Evolutionary conservation across 1,139 yeast genomes (phyloP), one percentile per base, ranked within the genome.

Genomic region (Candida glucosophila): DNA sequence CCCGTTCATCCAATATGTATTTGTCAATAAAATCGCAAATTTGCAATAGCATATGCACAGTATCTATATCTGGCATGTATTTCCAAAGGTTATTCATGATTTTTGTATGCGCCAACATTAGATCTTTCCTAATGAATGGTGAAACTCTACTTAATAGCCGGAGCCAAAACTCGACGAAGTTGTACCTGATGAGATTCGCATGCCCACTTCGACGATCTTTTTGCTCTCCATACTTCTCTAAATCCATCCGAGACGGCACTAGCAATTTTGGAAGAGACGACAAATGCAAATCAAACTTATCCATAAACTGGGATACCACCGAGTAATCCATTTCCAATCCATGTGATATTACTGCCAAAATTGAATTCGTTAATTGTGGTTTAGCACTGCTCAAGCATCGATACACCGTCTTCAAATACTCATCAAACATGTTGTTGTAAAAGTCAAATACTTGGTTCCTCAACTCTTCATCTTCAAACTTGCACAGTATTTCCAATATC

Each of bases 11-110:
- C 20, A 85, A 45, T 2, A 88, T 64, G 17, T 58, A 56, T 1
- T 55, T 42, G 10, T 62, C 69, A 29, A 85, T 52, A 17, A 74
- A 63, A 0, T 52, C 45, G 3, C 85, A 32, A 0, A 77, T 57
- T 15, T 44, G 37, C 1, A 37, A 34, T 15, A 76, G 51, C 1
- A 66, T 35, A 5, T 59, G 64, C 4, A 52, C 44, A 5, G 76
- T 61, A 40, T 78, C 86, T 22, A 69, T 58, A n/a, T 67, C 65
- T 23, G 19, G 14, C 36, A 82, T 46, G 35, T 65, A 67, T 46
- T 80, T 80, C 60, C 85, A 71, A 67, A 86, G 70, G 27, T 64
- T 65, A 23, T 71, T 66, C 49, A 73, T 63, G 25, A 82, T 61
- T 38, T 75, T 74, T 27, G 63, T 60, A 36, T 74, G 65, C 32